These are phyloP conservation scores for Globisporangium viniferum DNA, from an alignment of 352 stramenopile genomes.

Conservation along the genomic window DNA sequence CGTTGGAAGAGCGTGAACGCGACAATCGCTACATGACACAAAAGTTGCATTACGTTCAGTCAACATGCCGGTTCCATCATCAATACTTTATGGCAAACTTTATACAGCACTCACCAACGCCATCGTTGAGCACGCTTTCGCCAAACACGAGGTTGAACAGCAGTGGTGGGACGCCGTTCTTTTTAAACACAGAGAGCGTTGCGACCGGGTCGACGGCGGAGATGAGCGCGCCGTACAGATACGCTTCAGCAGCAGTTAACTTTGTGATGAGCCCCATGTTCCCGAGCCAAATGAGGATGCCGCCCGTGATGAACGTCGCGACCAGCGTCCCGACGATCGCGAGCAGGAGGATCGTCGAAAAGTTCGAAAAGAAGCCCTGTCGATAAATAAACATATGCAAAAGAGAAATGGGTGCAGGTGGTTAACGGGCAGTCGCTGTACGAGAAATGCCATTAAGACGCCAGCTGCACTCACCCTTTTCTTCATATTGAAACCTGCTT, in stretches of 20 bases:
- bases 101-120: slow-evolving; percentile 68
- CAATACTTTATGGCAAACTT: slow-evolving; percentile 5
- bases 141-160: slow-evolving; percentile 96
- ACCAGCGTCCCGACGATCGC: slow-evolving; percentile 77
- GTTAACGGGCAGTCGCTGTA: not conserved
- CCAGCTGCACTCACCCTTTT: slow-evolving; percentile 46
- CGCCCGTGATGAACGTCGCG: slow-evolving; percentile 77
- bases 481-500: slow-evolving; percentile 88
- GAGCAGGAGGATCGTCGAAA: slow-evolving; percentile 84
- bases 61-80: not conserved
- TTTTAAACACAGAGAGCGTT: slow-evolving; percentile 93
- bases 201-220: slow-evolving; percentile 93
- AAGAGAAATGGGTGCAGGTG: not conserved
- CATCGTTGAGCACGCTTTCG: slow-evolving; percentile 95
- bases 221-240: slow-evolving; percentile 92
- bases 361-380: slow-evolving; percentile 86
- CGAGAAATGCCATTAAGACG: not conserved
- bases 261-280: slow-evolving; percentile 72
- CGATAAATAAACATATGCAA: slow-evolving; percentile 10
- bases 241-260: slow-evolving; percentile 84
- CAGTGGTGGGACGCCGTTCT: slow-evolving; percentile 76
- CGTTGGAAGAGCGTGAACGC: slow-evolving; percentile 80
- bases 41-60: not conserved
- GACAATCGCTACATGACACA: slow-evolving; percentile 61
- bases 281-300: slow-evolving; percentile 69